Conservation (phyloP, 2,329 filamentous ascomycete genomes). For the Didymella segeticola region DNA sequence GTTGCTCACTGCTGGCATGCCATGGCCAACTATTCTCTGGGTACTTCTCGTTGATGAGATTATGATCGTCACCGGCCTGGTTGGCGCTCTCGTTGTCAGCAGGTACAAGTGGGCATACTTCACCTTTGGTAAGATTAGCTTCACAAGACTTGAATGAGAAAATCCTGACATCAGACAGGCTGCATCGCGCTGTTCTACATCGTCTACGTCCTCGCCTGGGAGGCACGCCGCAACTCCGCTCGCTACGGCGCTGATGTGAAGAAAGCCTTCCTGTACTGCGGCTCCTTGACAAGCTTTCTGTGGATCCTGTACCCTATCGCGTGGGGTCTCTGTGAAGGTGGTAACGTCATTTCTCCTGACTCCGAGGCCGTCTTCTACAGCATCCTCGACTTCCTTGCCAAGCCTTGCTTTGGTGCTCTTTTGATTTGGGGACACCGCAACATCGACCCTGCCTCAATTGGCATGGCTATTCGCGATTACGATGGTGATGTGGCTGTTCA, state of each 20-base stretch:
- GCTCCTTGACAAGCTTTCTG: constrained; percentile 64
- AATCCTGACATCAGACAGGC: constrained; percentile 22
- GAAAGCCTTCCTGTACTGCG: constrained; percentile 62
- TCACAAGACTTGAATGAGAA: background rate
- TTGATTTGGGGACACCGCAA: constrained; percentile 69
- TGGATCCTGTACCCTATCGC: constrained; percentile 69
- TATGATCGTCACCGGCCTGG: constrained; percentile 71
- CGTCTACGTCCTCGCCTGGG: constrained; percentile 64
- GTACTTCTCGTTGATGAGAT: constrained; percentile 68
- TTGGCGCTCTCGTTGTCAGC: constrained; percentile 68
- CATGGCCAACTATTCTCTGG: constrained; percentile 68
- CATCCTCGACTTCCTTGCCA: constrained; percentile 69
- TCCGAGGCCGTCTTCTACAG: constrained; percentile 74
- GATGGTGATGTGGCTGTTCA: constrained; percentile 43
- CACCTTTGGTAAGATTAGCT: constrained; percentile 53
- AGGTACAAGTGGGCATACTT: constrained; percentile 75
- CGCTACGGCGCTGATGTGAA: constrained; percentile 62
- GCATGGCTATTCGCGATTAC: constrained; percentile 60
- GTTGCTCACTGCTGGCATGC: constrained; percentile 68
- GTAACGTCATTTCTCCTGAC: constrained; percentile 70
- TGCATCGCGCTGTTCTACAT: constrained; percentile 64
- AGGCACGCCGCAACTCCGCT: constrained; percentile 63
- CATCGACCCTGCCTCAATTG: constrained; percentile 65
- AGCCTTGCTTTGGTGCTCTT: constrained; percentile 67
- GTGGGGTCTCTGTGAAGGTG: constrained; percentile 69